A percentile compares a stretch with the other conserved stretches of the same genome.
These are phyloP conservation scores for Draba incana DNA, from an alignment of 345 rosid genomes.

Conservation along the genomic window DNA sequence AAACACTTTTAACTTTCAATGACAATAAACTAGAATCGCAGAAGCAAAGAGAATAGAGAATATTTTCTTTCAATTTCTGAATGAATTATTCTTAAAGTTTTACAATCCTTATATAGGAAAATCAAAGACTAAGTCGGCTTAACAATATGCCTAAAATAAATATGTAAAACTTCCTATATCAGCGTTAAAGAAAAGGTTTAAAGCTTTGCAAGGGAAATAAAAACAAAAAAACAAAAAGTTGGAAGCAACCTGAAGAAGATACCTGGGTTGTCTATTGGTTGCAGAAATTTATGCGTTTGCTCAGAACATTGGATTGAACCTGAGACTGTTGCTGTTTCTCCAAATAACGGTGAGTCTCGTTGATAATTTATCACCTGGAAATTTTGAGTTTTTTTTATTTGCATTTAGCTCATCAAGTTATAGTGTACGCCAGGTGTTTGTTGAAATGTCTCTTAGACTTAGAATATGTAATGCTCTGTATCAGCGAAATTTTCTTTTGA, in stretches of 20 bases:
- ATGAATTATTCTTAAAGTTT: too few relatives aligned
- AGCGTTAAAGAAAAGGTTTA: too few relatives aligned
- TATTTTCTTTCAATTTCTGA: too few relatives aligned
- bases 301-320: constrained; percentile 14
- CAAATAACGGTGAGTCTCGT: constrained; percentile 15
- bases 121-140: too few relatives aligned
- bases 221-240: too few relatives aligned
- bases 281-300: constrained; percentile 22
- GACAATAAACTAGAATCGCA: too few relatives aligned
- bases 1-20: too few relatives aligned
- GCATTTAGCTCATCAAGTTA: neutral
- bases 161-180: too few relatives aligned
- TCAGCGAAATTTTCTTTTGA: neutral
- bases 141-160: too few relatives aligned
- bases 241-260: constrained; percentile 20
- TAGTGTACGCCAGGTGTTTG: constrained; percentile 27
- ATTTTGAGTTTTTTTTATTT: neutral
- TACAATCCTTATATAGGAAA: too few relatives aligned
- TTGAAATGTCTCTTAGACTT: constrained; percentile 28
- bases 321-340: neutral
- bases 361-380: neutral
- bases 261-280: neutral
- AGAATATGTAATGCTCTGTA: neutral
- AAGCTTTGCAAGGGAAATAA: too few relatives aligned
- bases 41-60: too few relatives aligned